A percentile compares a stretch with the other conserved stretches of the same genome.
These are phyloP conservation scores for Goffeauzyma gilvescens DNA, from an alignment of 768 basidiomycete genomes.

Conservation along the genomic window DNA sequence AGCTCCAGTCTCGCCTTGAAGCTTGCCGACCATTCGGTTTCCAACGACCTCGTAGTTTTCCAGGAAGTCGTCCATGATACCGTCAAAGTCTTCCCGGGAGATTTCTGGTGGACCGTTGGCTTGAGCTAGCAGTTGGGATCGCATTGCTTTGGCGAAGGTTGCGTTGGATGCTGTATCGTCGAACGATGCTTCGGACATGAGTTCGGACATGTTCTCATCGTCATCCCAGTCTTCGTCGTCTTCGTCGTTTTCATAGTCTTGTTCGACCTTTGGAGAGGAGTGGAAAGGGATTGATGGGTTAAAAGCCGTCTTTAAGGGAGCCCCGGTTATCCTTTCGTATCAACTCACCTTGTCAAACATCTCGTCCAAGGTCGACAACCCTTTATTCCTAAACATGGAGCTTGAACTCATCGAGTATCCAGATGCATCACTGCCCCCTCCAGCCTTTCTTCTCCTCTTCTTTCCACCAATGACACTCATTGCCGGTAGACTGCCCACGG, in stretches of 20 bases:
- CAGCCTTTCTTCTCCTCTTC: conserved; percentile 40
- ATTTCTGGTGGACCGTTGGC: conserved; percentile 14
- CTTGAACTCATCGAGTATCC: conserved; percentile 96
- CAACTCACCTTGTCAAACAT: conserved; percentile 68
- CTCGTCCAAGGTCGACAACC: conserved; percentile 72
- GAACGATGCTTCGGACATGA: conserved; percentile 29
- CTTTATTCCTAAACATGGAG: conserved; percentile 81
- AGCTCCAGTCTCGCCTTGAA: conserved; percentile 50
- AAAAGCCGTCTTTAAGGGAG: too few relatives aligned
- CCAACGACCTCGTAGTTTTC: conserved; percentile 81
- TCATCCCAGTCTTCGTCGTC: conserved; percentile 42
- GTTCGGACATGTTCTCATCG: conserved; percentile 31
- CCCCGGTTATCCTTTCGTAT: not conserved
- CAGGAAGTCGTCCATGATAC: conserved; percentile 83
- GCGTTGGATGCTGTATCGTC: conserved; percentile 29
- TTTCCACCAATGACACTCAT: conserved; percentile 65
- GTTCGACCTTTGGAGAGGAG: conserved; percentile 43
- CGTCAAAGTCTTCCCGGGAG: conserved; percentile 66
- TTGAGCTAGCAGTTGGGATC: conserved; percentile 8
- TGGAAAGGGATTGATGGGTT: not conserved
- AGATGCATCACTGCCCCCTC: conserved; percentile 63
- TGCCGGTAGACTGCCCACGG: conserved; percentile 52
- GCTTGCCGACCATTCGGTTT: conserved; percentile 51
- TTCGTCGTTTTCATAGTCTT: conserved; percentile 36
- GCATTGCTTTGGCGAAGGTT: conserved; percentile 14